Percentiles rank a stretch among this genome's conserved stretches.
phyloP scores from a whole-genome alignment of 345 rosid genomes.

The Leavenworthia alabamica region DNA sequence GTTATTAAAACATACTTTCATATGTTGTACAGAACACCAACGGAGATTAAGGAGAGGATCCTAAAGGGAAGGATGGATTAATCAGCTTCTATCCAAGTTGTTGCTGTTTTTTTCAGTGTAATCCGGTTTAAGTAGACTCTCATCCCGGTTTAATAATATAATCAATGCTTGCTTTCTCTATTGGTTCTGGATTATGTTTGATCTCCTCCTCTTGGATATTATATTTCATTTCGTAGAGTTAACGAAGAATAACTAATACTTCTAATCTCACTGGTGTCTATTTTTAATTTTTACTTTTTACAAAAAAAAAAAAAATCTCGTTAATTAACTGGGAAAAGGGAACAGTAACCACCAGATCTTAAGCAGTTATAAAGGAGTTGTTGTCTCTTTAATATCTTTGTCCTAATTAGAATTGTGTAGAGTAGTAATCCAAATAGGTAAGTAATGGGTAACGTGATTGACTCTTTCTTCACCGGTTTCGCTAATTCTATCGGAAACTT shows the following conservation, averaged over 20 bases:
- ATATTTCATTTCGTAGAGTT: constrained; percentile 11
- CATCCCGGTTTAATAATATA: constrained; percentile 8
- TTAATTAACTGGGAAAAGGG: neutral
- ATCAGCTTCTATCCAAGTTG: constrained; percentile 18
- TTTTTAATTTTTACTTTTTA: neutral
- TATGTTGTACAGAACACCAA: constrained; percentile 62
- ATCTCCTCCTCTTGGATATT: constrained; percentile 4
- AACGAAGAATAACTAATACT: neutral
- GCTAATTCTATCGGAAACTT: constrained; percentile 31
- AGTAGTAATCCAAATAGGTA: constrained; percentile 2
- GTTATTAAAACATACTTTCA: neutral
- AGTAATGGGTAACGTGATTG: constrained; percentile 35
- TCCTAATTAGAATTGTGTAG: neutral
- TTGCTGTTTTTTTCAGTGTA: constrained; percentile 1
- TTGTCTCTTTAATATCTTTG: neutral
- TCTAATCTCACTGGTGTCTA: neutral
- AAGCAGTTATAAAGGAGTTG: constrained; percentile 17
- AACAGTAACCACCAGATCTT: constrained; percentile 18
- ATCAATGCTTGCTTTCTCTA: neutral
- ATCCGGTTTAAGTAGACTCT: constrained; percentile 12
- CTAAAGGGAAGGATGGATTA: constrained; percentile 98
- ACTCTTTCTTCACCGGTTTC: constrained; percentile 41
- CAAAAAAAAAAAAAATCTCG: neutral
- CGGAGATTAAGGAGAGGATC: constrained; percentile 73
- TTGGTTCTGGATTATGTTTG: constrained; percentile 13